These are phyloP conservation scores for Catharanthus roseus DNA, from an alignment of 257 asterid species.

Conservation along the genomic window DNA sequence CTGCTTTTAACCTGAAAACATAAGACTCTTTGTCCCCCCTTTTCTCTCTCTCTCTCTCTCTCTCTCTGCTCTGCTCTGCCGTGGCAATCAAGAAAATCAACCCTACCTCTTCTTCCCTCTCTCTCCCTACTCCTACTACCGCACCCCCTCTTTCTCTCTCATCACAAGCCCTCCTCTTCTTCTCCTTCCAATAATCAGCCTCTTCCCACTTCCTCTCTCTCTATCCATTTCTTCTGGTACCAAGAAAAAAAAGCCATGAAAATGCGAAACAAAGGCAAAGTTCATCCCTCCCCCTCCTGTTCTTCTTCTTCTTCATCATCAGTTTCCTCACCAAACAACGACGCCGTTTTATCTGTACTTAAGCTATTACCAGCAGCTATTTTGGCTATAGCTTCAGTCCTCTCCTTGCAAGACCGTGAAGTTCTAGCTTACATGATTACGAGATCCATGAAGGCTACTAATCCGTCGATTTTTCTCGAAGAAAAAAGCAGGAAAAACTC, in stretches of 20 bases:
- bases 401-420: conserved; percentile 53
- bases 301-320: conserved; percentile 24
- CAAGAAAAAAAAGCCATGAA: conserved; percentile 26
- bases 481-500: conserved; percentile 25
- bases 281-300: conserved; percentile 27
- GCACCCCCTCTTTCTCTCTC: too few relatives aligned
- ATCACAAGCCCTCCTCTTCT: too few relatives aligned
- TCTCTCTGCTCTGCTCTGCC: conserved; percentile 27
- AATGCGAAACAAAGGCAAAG: conserved; percentile 73
- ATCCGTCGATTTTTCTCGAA: conserved; percentile 22
- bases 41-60: too few relatives aligned
- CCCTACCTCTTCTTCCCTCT: too few relatives aligned
- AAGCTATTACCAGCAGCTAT: conserved; percentile 60
- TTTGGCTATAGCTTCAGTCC: conserved; percentile 39
- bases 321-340: neutral
- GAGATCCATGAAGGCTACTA: conserved; percentile 53
- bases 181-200: too few relatives aligned
- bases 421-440: conserved; percentile 66
- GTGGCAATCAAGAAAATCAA: conserved; percentile 37
- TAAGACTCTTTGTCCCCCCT: neutral
- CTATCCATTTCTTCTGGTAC: neutral
- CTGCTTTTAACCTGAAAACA: conserved; percentile 6
- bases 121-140: too few relatives aligned
- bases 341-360: conserved; percentile 31
- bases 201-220: neutral